Evolutionary conservation across 345 rosid species (phyloP).

Genomic region (Eucalyptus globulus): DNA sequence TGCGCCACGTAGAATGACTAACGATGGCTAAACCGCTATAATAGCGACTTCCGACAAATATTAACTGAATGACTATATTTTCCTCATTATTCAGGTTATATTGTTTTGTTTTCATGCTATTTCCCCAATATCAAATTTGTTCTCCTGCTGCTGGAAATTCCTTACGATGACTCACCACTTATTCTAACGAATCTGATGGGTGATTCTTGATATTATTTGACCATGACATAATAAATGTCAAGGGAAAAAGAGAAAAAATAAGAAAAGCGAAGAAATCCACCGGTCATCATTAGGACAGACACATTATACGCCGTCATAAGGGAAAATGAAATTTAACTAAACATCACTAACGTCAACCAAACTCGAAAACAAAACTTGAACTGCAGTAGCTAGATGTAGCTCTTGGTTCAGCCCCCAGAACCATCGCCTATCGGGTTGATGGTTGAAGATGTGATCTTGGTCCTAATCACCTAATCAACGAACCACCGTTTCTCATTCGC

Average conservation of each 20-base stretch:
- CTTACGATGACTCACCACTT: background rate
- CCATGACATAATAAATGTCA: background rate
- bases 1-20: background rate
- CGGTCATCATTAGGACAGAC: background rate
- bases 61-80: background rate
- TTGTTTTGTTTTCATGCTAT: background rate
- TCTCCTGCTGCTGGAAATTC: background rate
- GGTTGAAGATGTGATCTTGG: background rate
- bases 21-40: rapidly evolving
- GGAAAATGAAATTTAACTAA: background rate
- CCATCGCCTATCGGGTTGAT: background rate
- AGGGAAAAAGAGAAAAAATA: background rate
- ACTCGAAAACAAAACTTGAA: background rate
- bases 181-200: background rate
- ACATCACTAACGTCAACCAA: background rate
- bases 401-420: background rate
- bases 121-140: background rate
- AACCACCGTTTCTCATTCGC: background rate
- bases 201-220: background rate
- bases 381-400: background rate
- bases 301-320: background rate
- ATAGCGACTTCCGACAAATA: rapidly evolving
- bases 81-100: background rate
- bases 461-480: conserved; percentile 19
- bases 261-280: background rate